Percentiles rank a stretch among this genome's conserved stretches.
Conservation (phyloP, 2,329 filamentous ascomycete genomes). For the Rhytidhysteron rufulum region DNA sequence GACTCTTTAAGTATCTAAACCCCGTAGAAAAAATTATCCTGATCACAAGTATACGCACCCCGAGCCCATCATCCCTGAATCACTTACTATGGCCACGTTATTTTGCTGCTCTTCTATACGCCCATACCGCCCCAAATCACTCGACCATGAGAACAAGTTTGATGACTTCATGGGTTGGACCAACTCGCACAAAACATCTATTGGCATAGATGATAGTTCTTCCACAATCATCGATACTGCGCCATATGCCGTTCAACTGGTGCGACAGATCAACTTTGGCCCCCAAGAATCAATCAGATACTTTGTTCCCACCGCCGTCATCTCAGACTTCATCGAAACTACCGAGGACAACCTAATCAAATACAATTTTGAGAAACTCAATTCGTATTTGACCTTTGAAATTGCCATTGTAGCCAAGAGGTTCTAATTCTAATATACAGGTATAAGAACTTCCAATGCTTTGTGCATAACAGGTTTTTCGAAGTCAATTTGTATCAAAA, state of each 20-base stretch:
- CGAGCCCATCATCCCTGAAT: too few species aligned
- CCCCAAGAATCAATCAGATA: constrained; percentile 43
- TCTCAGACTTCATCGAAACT: constrained; percentile 30
- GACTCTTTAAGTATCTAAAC: too few species aligned
- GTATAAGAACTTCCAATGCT: constrained; percentile 48
- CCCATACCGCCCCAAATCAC: constrained; percentile 10
- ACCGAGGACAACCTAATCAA: constrained; percentile 37
- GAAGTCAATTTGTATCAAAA: constrained; percentile 50
- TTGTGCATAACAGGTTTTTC: constrained; percentile 45
- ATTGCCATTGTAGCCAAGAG: too few species aligned
- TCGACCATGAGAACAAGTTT: constrained; percentile 22
- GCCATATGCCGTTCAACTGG: constrained; percentile 38
- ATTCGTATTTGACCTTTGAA: constrained; percentile 31
- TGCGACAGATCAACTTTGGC: constrained; percentile 45
- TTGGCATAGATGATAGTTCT: background rate
- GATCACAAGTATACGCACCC: too few species aligned
- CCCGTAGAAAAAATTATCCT: too few species aligned
- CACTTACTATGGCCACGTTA: constrained; percentile 18
- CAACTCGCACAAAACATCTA: constrained; percentile 16
- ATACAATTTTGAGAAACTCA: constrained; percentile 45
- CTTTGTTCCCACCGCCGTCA: constrained; percentile 25
- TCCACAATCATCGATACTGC: constrained; percentile 3
- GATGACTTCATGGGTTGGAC: constrained; percentile 29
- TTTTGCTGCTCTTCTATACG: constrained; percentile 16
- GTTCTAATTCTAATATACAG: too few species aligned